phyloP scores from a whole-genome alignment of 306 rosid genomes.

The Prunus persica region DNA sequence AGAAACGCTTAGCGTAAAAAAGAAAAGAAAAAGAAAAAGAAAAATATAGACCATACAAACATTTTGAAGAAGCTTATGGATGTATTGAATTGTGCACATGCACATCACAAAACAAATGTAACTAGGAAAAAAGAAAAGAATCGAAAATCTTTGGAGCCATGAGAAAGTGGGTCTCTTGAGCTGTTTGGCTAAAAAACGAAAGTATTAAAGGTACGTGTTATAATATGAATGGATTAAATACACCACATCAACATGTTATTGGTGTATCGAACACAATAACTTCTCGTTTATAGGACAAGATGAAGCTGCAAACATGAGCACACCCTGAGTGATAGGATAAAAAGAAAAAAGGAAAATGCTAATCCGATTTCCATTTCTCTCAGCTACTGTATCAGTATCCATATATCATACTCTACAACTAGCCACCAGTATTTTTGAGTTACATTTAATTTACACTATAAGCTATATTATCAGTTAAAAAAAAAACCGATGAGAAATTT shows the following conservation, averaged over 20 bases:
- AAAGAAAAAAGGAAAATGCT: slow-evolving; percentile 13
- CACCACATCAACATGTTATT: not conserved
- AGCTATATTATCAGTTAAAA: slow-evolving; percentile 50
- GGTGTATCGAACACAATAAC: no score
- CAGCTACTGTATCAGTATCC: slow-evolving; percentile 52
- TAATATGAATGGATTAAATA: not conserved
- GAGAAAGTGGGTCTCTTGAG: no score
- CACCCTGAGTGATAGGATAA: slow-evolving; percentile 1
- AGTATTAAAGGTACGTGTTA: no score
- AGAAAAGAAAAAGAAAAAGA: no score
- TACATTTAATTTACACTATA: slow-evolving; percentile 44
- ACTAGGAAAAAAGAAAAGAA: no score
- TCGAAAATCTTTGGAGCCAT: no score
- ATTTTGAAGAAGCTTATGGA: no score
- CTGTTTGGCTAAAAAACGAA: no score
- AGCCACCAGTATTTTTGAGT: slow-evolving; percentile 34
- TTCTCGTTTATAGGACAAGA: not conserved
- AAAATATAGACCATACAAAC: no score
- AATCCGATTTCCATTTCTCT: slow-evolving; percentile 32
- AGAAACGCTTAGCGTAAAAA: no score
- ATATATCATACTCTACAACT: slow-evolving; percentile 54
- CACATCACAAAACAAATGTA: no score
- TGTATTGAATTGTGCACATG: no score
- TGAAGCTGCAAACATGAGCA: not conserved
- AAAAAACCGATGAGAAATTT: slow-evolving; percentile 23